Evolutionary conservation across 352 stramenopile species (phyloP).

Genomic region (Lagenidium giganteum): DNA sequence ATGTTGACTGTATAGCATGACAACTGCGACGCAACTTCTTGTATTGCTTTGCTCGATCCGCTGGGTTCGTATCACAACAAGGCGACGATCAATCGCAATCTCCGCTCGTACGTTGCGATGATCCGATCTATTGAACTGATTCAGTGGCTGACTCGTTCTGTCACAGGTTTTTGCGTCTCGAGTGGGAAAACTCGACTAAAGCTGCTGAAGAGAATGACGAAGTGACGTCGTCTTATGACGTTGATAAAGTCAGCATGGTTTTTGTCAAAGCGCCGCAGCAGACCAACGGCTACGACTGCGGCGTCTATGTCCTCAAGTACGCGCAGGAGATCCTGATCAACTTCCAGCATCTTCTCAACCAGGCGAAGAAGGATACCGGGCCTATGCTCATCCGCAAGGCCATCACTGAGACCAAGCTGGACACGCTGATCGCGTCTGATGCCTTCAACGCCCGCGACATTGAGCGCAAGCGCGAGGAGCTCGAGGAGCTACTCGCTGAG

Average conservation of each 20-base stretch:
- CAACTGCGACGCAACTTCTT: conserved; percentile 33
- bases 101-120: conserved; percentile 38
- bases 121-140: conserved; percentile 1
- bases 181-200: conserved; percentile 58
- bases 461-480: conserved; percentile 11
- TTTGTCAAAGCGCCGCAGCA: conserved; percentile 8
- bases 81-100: conserved; percentile 42
- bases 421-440: conserved; percentile 7
- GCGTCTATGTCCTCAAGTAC: conserved; percentile 20
- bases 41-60: conserved; percentile 64
- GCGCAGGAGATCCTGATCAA: conserved; percentile 16
- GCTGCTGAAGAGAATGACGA: conserved; percentile 54
- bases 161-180: conserved; percentile 43
- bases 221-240: conserved; percentile 43
- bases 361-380: neutral
- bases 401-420: conserved; percentile 7
- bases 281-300: conserved; percentile 15
- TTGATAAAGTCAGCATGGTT: conserved; percentile 8
- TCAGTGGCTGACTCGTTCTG: too few relatives aligned
- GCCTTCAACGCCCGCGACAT: conserved; percentile 7
- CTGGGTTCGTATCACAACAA: conserved; percentile 69
- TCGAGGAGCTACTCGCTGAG: conserved; percentile 9
- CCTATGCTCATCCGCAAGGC: conserved; percentile 3
- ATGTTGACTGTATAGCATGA: conserved; percentile 11
- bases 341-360: conserved; percentile 4